Evolutionary conservation across 140 eudicot species (phyloP).

Genomic region (Stevia rebaudiana): DNA sequence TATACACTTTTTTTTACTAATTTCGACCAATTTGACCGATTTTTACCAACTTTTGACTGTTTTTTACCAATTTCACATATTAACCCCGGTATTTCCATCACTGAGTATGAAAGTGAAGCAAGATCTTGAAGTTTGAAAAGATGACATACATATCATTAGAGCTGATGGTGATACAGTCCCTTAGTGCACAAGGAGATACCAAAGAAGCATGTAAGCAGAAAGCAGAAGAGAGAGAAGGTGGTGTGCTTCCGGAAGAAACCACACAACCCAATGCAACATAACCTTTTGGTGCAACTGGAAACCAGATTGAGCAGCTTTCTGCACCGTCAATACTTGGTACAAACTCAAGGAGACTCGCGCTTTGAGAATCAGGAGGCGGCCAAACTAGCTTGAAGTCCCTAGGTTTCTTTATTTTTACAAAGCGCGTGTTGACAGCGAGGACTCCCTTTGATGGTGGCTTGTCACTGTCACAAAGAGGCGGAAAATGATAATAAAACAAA

Average conservation of each 20-base stretch:
- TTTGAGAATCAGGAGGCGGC: conserved; percentile 52
- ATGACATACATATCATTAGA: conserved; percentile 45
- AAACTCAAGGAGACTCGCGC: conserved; percentile 16
- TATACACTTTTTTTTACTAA: too few species aligned
- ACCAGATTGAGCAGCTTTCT: conserved; percentile 77
- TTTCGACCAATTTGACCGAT: too few species aligned
- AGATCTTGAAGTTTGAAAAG: background rate
- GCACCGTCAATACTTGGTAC: conserved; percentile 24
- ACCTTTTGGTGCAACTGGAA: conserved; percentile 92
- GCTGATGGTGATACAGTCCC: conserved; percentile 70
- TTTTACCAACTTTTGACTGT: too few species aligned
- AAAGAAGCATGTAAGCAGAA: conserved; percentile 75
- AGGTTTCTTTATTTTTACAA: conserved; percentile 78
- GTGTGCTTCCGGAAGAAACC: conserved; percentile 71
- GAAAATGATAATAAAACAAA: background rate
- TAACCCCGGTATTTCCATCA: too few species aligned
- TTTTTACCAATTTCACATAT: too few species aligned
- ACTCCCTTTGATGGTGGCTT: conserved; percentile 98
- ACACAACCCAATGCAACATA: conserved; percentile 95
- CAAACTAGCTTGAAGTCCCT: conserved; percentile 71
- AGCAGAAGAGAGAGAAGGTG: conserved; percentile 68
- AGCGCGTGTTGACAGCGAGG: conserved; percentile 82
- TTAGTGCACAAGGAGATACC: conserved; percentile 71
- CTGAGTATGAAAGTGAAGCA: conserved; percentile 1
- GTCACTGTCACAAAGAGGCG: conserved; percentile 49